Conservation (phyloP, 2,329 filamentous ascomycete species). For the Rutstroemia sp. region DNA sequence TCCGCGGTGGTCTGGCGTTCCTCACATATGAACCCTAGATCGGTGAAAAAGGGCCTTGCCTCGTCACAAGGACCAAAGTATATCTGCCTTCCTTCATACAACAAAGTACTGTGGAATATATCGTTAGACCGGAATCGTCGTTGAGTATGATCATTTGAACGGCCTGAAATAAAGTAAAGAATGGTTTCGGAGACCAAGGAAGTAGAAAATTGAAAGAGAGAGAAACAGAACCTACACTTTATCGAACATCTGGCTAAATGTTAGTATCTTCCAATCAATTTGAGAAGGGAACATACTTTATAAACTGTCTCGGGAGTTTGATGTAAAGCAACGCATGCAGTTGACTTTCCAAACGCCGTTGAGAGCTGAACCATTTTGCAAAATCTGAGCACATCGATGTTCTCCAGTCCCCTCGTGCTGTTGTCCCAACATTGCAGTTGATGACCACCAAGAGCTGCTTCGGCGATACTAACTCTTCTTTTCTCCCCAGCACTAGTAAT, state of each 20-base stretch:
- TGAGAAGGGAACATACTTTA: slow-evolving; percentile 37
- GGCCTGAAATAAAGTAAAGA: too few relatives aligned
- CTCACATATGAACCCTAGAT: slow-evolving; percentile 67
- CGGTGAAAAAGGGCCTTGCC: slow-evolving; percentile 61
- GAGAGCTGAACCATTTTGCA: slow-evolving; percentile 57
- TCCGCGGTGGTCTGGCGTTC: slow-evolving; percentile 49
- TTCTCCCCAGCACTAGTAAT: slow-evolving; percentile 75
- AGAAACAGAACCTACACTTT: slow-evolving; percentile 41
- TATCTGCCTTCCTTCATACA: slow-evolving; percentile 39
- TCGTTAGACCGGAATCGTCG: not conserved
- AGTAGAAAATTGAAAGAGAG: not conserved
- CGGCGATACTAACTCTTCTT: slow-evolving; percentile 72
- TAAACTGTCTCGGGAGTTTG: slow-evolving; percentile 64
- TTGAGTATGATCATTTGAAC: not conserved
- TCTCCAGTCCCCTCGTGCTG: slow-evolving; percentile 67
- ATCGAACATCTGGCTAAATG: slow-evolving; percentile 45
- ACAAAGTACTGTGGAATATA: not conserved
- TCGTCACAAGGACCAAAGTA: slow-evolving; percentile 59
- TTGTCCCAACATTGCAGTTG: slow-evolving; percentile 67
- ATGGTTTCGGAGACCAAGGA: too few relatives aligned
- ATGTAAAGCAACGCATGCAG: slow-evolving; percentile 62
- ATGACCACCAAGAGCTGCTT: slow-evolving; percentile 69
- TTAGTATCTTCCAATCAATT: not conserved
- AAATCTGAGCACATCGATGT: slow-evolving; percentile 66
- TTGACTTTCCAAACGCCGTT: slow-evolving; percentile 54